Conservation (phyloP, 768 basidiomycete genomes). For the Rhodotorula toruloides region DNA sequence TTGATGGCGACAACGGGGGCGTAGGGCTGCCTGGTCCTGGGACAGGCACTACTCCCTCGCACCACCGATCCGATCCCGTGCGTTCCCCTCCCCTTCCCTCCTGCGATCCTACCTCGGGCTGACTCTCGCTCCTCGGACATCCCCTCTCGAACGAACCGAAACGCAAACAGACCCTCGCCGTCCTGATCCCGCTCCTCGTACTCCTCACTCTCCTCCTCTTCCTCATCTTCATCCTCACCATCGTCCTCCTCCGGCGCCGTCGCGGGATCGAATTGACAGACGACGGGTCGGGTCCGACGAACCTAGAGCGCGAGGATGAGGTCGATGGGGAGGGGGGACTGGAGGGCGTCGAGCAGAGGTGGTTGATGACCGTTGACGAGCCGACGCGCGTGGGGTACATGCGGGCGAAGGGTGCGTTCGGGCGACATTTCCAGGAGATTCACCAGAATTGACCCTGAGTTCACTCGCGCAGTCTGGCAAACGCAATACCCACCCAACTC, state of each 20-base stretch:
- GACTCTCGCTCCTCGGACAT: background rate
- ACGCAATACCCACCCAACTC: constrained; percentile 88
- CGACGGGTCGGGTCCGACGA: constrained; percentile 83
- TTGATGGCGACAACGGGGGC: too few relatives aligned
- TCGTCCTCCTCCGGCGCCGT: constrained; percentile 61
- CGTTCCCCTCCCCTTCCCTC: too few relatives aligned
- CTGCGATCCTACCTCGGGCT: background rate
- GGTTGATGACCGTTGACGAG: constrained; percentile 80
- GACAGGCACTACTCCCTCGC: background rate
- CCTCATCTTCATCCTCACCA: constrained; percentile 86
- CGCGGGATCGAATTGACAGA: constrained; percentile 70
- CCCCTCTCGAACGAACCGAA: too few relatives aligned
- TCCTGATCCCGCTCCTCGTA: constrained; percentile 89
- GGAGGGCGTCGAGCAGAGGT: constrained; percentile 82
- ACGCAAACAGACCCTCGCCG: constrained; percentile 33
- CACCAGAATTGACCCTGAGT: background rate
- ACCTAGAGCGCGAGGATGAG: constrained; percentile 80
- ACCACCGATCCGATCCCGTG: background rate
- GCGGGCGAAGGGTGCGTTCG: constrained; percentile 72
- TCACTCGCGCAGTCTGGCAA: constrained; percentile 47
- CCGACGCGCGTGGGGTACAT: constrained; percentile 63
- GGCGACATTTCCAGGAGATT: background rate
- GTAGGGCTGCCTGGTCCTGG: too few relatives aligned
- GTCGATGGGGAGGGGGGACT: constrained; percentile 89
- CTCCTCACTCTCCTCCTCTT: constrained; percentile 88